Percentiles rank a stretch among this genome's conserved stretches.
Conservation (phyloP, 2,329 filamentous ascomycete species). For the Exophiala sideris region DNA sequence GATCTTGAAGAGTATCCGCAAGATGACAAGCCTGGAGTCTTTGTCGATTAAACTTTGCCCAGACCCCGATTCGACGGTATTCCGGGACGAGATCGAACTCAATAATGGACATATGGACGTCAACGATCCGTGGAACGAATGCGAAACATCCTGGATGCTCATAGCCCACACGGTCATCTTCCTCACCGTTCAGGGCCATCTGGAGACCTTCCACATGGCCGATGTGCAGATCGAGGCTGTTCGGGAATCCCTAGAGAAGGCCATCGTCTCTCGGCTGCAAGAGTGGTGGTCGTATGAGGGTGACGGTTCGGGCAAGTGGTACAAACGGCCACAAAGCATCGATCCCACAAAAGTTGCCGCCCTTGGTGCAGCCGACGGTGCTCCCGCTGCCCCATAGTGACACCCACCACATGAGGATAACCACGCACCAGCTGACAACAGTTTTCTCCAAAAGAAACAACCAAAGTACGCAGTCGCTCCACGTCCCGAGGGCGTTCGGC, state of each 20-base stretch:
- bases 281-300: conserved; percentile 21
- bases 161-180: conserved; percentile 38
- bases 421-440: no score
- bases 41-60: conserved; percentile 56
- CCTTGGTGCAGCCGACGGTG: not conserved
- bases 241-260: conserved; percentile 12
- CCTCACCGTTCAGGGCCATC: conserved; percentile 15
- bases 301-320: conserved; percentile 13
- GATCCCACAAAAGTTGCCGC: not conserved
- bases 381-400: not conserved
- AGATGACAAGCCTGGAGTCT: conserved; percentile 51
- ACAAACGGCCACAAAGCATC: not conserved
- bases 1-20: conserved; percentile 42
- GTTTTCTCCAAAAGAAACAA: no score
- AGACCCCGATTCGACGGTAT: conserved; percentile 33
- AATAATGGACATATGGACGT: conserved; percentile 37
- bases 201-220: conserved; percentile 21
- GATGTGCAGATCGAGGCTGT: conserved; percentile 25
- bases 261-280: conserved; percentile 10
- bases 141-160: conserved; percentile 49
- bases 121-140: conserved; percentile 53
- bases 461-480: no score
- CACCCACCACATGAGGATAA: no score
- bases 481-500: no score
- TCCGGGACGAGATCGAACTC: conserved; percentile 38